Conservation (phyloP, 805 yeast species). For the Candida krabiensis region DNA sequence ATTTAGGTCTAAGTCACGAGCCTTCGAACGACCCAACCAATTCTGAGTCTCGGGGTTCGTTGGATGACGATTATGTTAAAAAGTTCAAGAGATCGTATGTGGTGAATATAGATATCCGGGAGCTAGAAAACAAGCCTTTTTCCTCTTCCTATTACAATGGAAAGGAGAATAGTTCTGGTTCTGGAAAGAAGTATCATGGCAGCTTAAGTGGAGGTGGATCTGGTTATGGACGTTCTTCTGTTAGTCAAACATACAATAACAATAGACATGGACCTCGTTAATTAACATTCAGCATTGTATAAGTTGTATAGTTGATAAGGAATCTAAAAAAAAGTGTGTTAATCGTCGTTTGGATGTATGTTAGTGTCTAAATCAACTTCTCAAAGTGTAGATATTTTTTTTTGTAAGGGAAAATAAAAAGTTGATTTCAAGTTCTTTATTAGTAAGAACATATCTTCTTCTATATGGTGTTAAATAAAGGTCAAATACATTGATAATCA, state of each 20-base stretch:
- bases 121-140: conserved; percentile 36
- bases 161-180: conserved; percentile 6
- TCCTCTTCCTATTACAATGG: conserved; percentile 6
- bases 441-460: no score
- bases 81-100: conserved; percentile 38
- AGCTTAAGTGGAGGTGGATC: background rate
- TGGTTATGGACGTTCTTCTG: conserved; percentile 10
- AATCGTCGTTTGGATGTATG: no score
- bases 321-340: background rate
- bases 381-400: no score
- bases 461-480: no score
- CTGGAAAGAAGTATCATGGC: conserved; percentile 1
- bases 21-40: conserved; percentile 1
- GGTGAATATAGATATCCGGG: conserved; percentile 42
- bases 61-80: conserved; percentile 20
- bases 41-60: conserved; percentile 3
- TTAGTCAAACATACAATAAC: conserved; percentile 11
- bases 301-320: no score
- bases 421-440: no score
- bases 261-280: conserved; percentile 1
- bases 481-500: no score
- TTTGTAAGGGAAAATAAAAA: no score
- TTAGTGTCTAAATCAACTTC: no score
- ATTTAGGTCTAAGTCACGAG: conserved; percentile 23
- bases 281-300: no score